Evolutionary conservation across 2,329 filamentous ascomycete species (phyloP).

Genomic region (Scedosporium apiospermum): DNA sequence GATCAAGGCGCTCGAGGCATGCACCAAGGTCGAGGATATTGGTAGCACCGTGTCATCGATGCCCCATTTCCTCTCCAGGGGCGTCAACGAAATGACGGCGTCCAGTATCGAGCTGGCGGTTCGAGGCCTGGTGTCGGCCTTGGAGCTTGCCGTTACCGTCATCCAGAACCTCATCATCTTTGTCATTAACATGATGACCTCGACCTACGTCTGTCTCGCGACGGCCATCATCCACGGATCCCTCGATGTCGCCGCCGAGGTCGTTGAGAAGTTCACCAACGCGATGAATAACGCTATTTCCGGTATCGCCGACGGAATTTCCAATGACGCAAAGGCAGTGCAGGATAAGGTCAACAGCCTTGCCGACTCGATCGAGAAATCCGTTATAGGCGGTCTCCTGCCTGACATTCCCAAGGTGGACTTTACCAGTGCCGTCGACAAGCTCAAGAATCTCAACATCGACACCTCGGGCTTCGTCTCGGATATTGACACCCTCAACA

Average conservation of each 20-base stretch:
- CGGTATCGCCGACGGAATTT: conserved; percentile 49
- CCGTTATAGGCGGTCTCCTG: conserved; percentile 40
- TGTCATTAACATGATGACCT: conserved; percentile 82
- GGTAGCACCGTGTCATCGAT: conserved; percentile 96
- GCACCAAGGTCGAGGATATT: conserved; percentile 83
- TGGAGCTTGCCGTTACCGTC: conserved; percentile 70
- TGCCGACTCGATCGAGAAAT: conserved; percentile 27
- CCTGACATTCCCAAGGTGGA: conserved; percentile 45
- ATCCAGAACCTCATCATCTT: conserved; percentile 86
- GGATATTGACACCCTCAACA: conserved; percentile 63
- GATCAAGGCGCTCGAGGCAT: conserved; percentile 75
- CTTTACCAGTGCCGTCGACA: conserved; percentile 36
- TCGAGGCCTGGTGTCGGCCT: conserved; percentile 66
- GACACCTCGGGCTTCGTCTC: conserved; percentile 56
- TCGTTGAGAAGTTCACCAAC: conserved; percentile 42
- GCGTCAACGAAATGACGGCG: conserved; percentile 80
- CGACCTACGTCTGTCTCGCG: conserved; percentile 84
- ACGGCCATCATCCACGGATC: conserved; percentile 73
- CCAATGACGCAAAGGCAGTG: conserved; percentile 43
- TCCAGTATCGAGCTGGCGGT: conserved; percentile 72
- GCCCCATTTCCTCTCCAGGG: conserved; percentile 86
- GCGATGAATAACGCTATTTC: conserved; percentile 40
- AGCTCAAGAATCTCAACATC: conserved; percentile 59
- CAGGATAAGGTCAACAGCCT: conserved; percentile 41
- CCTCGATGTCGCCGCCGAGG: conserved; percentile 54